Base-by-base conservation (phyloP, 2,329 filamentous ascomycete species). In the Xylaria sp. region DNA sequence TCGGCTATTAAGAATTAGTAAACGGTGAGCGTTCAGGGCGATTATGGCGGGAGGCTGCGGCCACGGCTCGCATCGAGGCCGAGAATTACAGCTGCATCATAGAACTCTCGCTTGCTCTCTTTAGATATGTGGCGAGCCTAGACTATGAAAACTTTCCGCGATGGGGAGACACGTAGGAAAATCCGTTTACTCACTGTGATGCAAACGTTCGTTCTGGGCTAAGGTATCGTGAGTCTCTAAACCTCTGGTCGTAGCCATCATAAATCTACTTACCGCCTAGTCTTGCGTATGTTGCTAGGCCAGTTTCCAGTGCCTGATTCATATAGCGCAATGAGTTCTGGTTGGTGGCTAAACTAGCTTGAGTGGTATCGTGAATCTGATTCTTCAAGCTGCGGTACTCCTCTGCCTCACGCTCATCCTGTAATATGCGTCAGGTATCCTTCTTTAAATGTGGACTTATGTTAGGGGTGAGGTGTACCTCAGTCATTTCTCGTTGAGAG, bases 141-240 rank as follows among this genome's bases (percentile, higher is more conserved):
- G 13, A 20, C 13, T 39, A 25, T 12, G 23, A 31, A 18, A 13
- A 7, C 7, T 39, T 31, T 28, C 25, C 4, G 15, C 12, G 48
- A 39, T 15, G 28, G 10, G 6, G 2, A 56, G 5, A 48, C 7
- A 13, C 28, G 25, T 25, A n/a, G 25, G 18, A 49, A n/a, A 15
- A 33, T 12, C 23, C 46, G 0, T 20, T n/a, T 41, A 70, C 69
- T 65, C n/a, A 71, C 69, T 93, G 77, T 94, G 93, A 78, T 94
- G 89, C 64, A 97, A 86, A 18, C 91, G 87, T 78, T 97, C 93
- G 68, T 91, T 92, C 79, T 97, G 94, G 15, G 87, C 89, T 71
- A 59, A 43, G 5, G 9, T 20, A 57, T 39, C 15, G 18, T 72
- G 60, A 72, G 70, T 48, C 15, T 28, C 36, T 13, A 5, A 20